phyloP scores from a whole-genome alignment of 2,329 filamentous ascomycete species.

The Ambrosiella xylebori region DNA sequence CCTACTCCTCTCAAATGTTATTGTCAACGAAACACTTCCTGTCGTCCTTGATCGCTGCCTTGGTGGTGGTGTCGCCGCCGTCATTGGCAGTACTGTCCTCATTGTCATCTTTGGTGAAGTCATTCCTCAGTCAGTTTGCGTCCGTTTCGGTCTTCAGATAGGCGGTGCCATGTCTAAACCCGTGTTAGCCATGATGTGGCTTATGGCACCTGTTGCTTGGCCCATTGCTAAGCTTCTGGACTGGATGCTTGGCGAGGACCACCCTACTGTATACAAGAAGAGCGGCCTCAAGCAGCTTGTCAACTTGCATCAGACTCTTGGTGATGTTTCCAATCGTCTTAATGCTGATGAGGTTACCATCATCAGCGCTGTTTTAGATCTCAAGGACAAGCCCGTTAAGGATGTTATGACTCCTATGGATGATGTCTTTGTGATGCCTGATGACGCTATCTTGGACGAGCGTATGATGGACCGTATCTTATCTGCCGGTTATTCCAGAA shows the following conservation, averaged over 20 bases:
- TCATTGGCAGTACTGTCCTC: slow-evolving; percentile 78
- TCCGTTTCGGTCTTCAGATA: slow-evolving; percentile 87
- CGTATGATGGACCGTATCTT: slow-evolving; percentile 87
- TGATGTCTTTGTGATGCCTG: slow-evolving; percentile 93
- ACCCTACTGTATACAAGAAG: slow-evolving; percentile 96
- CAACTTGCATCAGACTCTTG: slow-evolving; percentile 81
- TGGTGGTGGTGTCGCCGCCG: slow-evolving; percentile 84
- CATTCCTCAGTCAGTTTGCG: slow-evolving; percentile 87
- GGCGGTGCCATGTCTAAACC: slow-evolving; percentile 84
- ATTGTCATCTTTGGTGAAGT: slow-evolving; percentile 99
- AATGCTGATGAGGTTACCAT: slow-evolving; percentile 98
- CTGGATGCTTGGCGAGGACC: slow-evolving; percentile 79
- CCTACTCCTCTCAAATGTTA: slow-evolving; percentile 83
- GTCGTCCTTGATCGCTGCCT: slow-evolving; percentile 89
- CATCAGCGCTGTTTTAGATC: slow-evolving; percentile 86
- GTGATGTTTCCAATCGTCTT: slow-evolving; percentile 69
- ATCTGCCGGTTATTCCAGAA: slow-evolving; percentile 84
- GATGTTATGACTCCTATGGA: slow-evolving; percentile 98
- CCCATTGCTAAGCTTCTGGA: slow-evolving; percentile 92
- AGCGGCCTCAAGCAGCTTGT: slow-evolving; percentile 92
- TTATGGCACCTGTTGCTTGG: slow-evolving; percentile 80
- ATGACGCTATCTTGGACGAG: slow-evolving; percentile 83
- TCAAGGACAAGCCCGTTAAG: slow-evolving; percentile 90
- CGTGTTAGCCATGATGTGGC: slow-evolving; percentile 78
- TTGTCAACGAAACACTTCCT: slow-evolving; percentile 90